Conservation (phyloP, 140 eudicot species). For the Erigeron philadelphicus region DNA sequence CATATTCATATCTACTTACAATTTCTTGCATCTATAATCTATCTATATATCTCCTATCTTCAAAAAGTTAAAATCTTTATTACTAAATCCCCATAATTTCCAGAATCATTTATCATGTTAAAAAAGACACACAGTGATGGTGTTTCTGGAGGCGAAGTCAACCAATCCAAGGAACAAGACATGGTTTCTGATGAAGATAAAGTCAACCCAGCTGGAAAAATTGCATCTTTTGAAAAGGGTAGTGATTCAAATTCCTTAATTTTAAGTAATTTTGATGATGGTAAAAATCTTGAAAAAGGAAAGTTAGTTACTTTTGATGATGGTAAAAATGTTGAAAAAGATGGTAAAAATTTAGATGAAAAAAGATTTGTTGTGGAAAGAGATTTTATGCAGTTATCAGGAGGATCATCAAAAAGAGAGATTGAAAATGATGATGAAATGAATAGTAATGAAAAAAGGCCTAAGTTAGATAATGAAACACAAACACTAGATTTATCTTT, state of each 20-base stretch:
- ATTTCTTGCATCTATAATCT: background rate
- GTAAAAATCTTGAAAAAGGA: slow-evolving; percentile 34
- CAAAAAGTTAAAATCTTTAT: slow-evolving; percentile 2
- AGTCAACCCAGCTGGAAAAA: slow-evolving; percentile 43
- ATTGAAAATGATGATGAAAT: slow-evolving; percentile 40
- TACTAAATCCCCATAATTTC: background rate
- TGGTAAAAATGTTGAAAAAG: slow-evolving; percentile 40
- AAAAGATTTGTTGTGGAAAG: slow-evolving; percentile 63
- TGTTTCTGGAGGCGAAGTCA: slow-evolving; percentile 30
- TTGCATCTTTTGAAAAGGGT: slow-evolving; percentile 45
- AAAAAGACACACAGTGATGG: slow-evolving; percentile 34
- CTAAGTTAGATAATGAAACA: slow-evolving; percentile 41
- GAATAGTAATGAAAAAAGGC: slow-evolving; percentile 48
- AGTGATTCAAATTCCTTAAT: slow-evolving; percentile 34
- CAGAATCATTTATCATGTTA: slow-evolving; percentile 27
- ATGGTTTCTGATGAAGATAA: slow-evolving; percentile 28
- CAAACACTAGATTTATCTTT: slow-evolving; percentile 56
- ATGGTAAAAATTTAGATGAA: slow-evolving; percentile 27
- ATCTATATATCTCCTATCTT: background rate
- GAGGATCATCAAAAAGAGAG: slow-evolving; percentile 50
- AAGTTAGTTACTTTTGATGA: slow-evolving; percentile 55
- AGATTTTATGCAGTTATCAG: slow-evolving; percentile 59
- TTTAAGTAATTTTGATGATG: slow-evolving; percentile 36
- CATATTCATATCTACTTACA: too few species aligned
- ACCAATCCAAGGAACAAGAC: slow-evolving; percentile 19